Base-by-base conservation (phyloP, 208 protist genomes). In the Lotmaria passim region DNA sequence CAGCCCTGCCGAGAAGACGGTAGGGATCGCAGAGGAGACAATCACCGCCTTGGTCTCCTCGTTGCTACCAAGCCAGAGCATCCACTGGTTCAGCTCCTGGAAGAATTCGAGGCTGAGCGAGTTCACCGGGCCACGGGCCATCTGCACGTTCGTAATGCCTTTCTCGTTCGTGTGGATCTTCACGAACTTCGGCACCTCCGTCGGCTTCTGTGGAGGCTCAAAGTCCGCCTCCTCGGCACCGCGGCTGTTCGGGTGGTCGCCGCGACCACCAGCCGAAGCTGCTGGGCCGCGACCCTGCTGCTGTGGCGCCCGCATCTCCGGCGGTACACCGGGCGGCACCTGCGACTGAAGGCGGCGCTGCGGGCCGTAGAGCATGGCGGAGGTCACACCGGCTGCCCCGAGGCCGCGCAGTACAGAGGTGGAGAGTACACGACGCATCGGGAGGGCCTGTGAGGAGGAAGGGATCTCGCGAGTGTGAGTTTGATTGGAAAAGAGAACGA, bases 31-130 rank as follows among this genome's bases (percentile, higher is more conserved):
- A 2, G 85, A 91, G 15, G 89, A 84, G 67, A 94, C 52, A 39
- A 94, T 74, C 34, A 94, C 66, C 2, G 83, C 75, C 81, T 83
- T 87, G 34, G 74, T 87, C 48, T 80, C 72, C 59, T 94, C 89
- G 55, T 87, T 85, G 79, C 83, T 90, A 57, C 89, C 83, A 60
- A 94, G 77, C 83, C 86, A 94, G 34, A 91, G 79, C 76, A 94
- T 77, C 89, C 89, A 94, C 70, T 87, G 82, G 73, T 91, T 91
- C 41, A 94, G 50, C 77, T 94, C 89, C 64, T 87, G 78, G 61
- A 94, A 72, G 33, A 90, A 58, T 66, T 91, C 89, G 21, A 90
- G 73, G 77, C 76, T 89, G 34, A 94, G 71, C 34, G 83, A 87
- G 81, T 94, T 94, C 39, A 90, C 83, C 12, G 89, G 85, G 6